Percentiles rank a stretch among this genome's conserved stretches.
These are phyloP conservation scores for Penicillium sp. DNA, from an alignment of 2,329 filamentous ascomycete genomes.

Conservation along the genomic window DNA sequence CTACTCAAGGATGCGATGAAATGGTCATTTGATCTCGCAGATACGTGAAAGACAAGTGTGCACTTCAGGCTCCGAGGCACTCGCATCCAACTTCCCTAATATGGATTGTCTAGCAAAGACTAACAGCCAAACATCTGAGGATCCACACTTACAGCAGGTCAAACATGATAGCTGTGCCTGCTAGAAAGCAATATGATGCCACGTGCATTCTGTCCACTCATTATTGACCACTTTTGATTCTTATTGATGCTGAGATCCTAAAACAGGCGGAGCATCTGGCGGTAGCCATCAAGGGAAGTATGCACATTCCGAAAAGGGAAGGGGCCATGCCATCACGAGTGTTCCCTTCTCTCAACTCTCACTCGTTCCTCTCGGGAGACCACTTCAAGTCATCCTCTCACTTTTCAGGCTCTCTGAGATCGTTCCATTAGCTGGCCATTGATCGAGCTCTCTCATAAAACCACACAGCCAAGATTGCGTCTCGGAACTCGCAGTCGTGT, in stretches of 20 bases:
- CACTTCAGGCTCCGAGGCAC: too few relatives aligned
- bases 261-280: background rate
- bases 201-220: background rate
- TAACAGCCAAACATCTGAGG: background rate
- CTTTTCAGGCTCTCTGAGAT: too few relatives aligned
- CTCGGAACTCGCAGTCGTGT: too few relatives aligned
- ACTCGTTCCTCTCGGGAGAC: too few relatives aligned
- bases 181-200: background rate
- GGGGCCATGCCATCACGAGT: background rate
- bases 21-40: background rate
- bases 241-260: background rate
- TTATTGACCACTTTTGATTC: background rate
- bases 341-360: too few relatives aligned
- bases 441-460: too few relatives aligned
- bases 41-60: too few relatives aligned
- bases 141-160: background rate
- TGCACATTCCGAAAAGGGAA: background rate
- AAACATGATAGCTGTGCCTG: background rate
- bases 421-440: too few relatives aligned
- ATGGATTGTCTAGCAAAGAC: background rate
- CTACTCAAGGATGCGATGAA: background rate
- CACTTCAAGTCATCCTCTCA: too few relatives aligned
- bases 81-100: background rate
- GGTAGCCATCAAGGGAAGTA: background rate
- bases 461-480: too few relatives aligned